Evolutionary conservation across 2,329 filamentous ascomycete species (phyloP), one percentile per base, ranked within the genome.

Genomic region (Furcasterigmium sp.): DNA sequence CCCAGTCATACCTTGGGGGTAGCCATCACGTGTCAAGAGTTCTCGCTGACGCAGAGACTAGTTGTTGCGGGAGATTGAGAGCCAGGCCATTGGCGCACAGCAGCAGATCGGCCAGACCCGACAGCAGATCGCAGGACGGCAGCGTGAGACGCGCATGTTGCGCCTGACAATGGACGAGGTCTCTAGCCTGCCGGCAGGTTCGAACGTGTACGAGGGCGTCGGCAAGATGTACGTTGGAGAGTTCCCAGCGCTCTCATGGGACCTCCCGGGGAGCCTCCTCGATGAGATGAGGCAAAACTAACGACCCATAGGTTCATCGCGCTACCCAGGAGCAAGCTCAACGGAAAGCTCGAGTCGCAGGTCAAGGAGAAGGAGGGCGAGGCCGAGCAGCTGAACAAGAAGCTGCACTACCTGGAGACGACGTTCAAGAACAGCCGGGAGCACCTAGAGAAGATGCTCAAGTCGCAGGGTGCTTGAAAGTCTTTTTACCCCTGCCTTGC

Each of bases 381-480:
- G 54, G 81, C 95, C 48, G 76, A 85, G 32, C 85, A 84, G 51
- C 68, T 97, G 51, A 83, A 87, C 53, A 95, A 97, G 76, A 90
- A 88, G 64, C 72, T 96, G 56, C 81, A 91, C 55, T 97, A 96
- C 60, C 75, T 97, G 36, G 91, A 97, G 70, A 95, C 89, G 45
- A 97, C 93, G 39, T 86, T 89, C 61, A 90, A 94, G 71, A 98
- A 97, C 59, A 95, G 90, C 65, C 83, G 85, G 54, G 83, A 91
- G 53, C 89, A 95, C 59, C 85, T 97, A 53, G 85, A 95, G 61
- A 85, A 90, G 64, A 91, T 97, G 60, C 76, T 97, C 44, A 61
- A 56, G 39, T 45, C 49, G 15, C 49, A 51, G 39, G 46, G 41
- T n/a, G 50, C 34, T 46, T 36, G 37, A 9, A 18, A 5, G 14